Evolutionary conservation across 495 filamentous ascomycete species (phyloP).

Genomic region (Penicilliopsis zonata): DNA sequence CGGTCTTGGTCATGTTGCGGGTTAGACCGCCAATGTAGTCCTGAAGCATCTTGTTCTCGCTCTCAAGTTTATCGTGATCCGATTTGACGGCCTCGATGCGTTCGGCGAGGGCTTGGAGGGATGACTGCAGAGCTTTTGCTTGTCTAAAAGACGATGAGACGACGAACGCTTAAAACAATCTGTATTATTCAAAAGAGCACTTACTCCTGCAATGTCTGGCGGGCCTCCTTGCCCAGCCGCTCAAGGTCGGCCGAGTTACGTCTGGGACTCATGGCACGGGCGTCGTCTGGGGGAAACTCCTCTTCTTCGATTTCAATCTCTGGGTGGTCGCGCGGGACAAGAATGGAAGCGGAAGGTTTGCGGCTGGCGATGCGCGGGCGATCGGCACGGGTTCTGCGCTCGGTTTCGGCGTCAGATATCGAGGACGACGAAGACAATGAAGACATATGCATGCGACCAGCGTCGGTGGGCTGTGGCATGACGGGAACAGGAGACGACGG

Average conservation of each 20-base stretch:
- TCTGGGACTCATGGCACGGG: conserved; percentile 87
- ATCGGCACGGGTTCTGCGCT: conserved; percentile 31
- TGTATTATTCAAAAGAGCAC: conserved; percentile 8
- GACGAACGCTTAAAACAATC: not conserved
- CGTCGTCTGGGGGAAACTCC: conserved; percentile 71
- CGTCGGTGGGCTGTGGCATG: conserved; percentile 31
- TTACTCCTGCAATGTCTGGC: conserved; percentile 53
- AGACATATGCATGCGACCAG: conserved; percentile 17
- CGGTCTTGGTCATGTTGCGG: conserved; percentile 39
- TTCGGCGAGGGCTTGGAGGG: conserved; percentile 76
- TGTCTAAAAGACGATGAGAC: conserved; percentile 47
- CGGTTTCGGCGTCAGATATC: conserved; percentile 34
- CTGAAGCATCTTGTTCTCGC: conserved; percentile 87
- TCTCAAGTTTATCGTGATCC: conserved; percentile 90
- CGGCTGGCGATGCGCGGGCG: conserved; percentile 46
- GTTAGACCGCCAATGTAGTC: conserved; percentile 56
- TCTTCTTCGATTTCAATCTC: conserved; percentile 56
- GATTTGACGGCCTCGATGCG: conserved; percentile 87
- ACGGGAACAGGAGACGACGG: conserved; percentile 31
- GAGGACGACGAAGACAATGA: conserved; percentile 30
- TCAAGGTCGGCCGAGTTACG: conserved; percentile 83
- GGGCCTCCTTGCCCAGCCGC: conserved; percentile 68
- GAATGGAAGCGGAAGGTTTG: conserved; percentile 69
- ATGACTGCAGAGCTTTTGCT: conserved; percentile 76
- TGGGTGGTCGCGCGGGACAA: conserved; percentile 61